A percentile compares a stretch with the other conserved stretches of the same genome.
These are phyloP conservation scores for Neoboletus subvelutipes DNA, from an alignment of 768 basidiomycete genomes.

Conservation along the genomic window DNA sequence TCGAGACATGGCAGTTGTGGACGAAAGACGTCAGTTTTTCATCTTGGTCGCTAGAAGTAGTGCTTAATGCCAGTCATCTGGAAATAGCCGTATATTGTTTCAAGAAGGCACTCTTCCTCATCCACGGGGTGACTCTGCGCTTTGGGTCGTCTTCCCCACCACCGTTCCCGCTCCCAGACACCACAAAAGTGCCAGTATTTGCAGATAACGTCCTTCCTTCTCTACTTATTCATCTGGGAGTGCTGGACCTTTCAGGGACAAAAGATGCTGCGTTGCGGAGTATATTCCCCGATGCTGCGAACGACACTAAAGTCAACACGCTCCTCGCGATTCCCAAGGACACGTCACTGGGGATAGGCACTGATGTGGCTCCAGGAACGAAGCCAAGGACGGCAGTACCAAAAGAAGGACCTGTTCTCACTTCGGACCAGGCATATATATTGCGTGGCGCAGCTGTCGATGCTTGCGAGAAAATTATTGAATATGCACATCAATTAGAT, in stretches of 20 bases:
- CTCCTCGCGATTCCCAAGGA: slow-evolving; percentile 39
- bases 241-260: slow-evolving; percentile 61
- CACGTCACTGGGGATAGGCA: slow-evolving; percentile 1
- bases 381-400: slow-evolving; percentile 24
- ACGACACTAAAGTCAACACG: slow-evolving; percentile 36
- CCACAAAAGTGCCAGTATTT: slow-evolving; percentile 61
- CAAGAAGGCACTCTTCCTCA: slow-evolving; percentile 85
- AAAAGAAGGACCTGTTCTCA: slow-evolving; percentile 55
- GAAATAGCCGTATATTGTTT: slow-evolving; percentile 76
- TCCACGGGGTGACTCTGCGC: slow-evolving; percentile 65
- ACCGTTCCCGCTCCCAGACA: slow-evolving; percentile 64
- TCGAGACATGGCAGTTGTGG: slow-evolving; percentile 68
- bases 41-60: slow-evolving; percentile 5
- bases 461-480: slow-evolving; percentile 70
- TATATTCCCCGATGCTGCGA: slow-evolving; percentile 50
- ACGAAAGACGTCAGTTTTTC: slow-evolving; percentile 53
- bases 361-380: slow-evolving; percentile 8
- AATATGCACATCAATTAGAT: slow-evolving; percentile 43
- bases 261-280: slow-evolving; percentile 40
- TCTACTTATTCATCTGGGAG: slow-evolving; percentile 72
- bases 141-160: slow-evolving; percentile 56
- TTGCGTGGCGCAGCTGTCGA: slow-evolving; percentile 79
- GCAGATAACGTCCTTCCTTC: slow-evolving; percentile 84
- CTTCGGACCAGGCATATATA: slow-evolving; percentile 61
- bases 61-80: neutral